Evolutionary conservation across 208 protist species (phyloP).

Genomic region (Lotmaria passim): DNA sequence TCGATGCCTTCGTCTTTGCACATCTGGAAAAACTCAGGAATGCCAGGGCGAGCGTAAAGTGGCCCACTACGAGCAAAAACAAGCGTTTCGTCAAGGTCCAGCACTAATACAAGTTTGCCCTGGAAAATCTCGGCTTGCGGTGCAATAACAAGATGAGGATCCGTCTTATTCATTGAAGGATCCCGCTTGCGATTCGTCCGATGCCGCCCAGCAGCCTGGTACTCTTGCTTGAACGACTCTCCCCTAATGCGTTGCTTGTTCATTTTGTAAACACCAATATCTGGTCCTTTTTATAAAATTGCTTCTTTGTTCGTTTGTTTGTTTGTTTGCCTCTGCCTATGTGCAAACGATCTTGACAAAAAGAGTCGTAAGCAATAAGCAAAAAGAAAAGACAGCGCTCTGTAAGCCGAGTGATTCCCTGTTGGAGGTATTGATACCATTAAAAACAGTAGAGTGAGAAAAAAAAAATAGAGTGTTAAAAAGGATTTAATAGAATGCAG

Average conservation of each 20-base stretch:
- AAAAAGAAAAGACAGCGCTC: too few species aligned
- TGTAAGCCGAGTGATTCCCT: too few species aligned
- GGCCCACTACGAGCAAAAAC: constrained; percentile 89
- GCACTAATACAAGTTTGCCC: constrained; percentile 86
- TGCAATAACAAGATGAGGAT: constrained; percentile 80
- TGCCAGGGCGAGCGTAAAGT: constrained; percentile 86
- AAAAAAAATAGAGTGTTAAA: not conserved
- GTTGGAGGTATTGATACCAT: too few species aligned
- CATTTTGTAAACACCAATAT: constrained; percentile 24
- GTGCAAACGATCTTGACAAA: not conserved
- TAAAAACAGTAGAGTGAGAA: too few species aligned
- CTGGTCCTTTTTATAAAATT: constrained; percentile 15
- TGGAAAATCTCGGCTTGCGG: constrained; percentile 72
- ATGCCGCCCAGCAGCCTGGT: constrained; percentile 76
- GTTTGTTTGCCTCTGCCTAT: not conserved
- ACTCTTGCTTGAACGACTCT: constrained; percentile 93
- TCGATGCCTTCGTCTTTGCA: constrained; percentile 88
- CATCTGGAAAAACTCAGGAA: constrained; percentile 89
- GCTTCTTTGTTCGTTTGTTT: constrained; percentile 14
- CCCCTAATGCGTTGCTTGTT: constrained; percentile 85
- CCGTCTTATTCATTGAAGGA: constrained; percentile 91
- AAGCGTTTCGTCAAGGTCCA: constrained; percentile 92
- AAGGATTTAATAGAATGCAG: not conserved
- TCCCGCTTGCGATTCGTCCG: constrained; percentile 75
- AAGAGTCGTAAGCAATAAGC: not conserved